Base-by-base conservation (phyloP, 331 rosid species). In the Malus hybrid region DNA sequence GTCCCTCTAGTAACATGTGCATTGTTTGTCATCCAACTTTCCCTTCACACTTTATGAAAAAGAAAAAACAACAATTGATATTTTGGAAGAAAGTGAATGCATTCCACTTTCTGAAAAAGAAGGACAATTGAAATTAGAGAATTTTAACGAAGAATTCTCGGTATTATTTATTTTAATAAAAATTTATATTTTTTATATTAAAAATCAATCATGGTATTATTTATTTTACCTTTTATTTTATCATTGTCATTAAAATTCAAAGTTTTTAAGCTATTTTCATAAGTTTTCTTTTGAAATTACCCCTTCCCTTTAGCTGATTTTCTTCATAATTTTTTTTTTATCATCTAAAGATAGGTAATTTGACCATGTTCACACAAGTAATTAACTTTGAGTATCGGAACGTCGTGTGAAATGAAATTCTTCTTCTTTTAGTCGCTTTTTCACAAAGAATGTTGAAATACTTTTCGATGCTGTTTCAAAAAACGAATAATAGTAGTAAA, bases 51-150 rank as follows among this genome's bases (percentile, higher is more conserved):
- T 74, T 74, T 7, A 46, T 46, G 70, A 28, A 46, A 62, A 74
- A 63, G 32, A 28, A 9, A 62, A 44, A 18, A 10, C 70, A 44
- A 50, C 70, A 44, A 44, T 74, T 63, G 70, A 29, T 32, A 73
- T 48, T 59, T 72, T 48, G 42, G 57, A 62, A 60, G 19, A 72
- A 39, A 62, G 70, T 62, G 46, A 61, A 28, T 39, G 77, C 8
- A 42, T 27, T 62, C 61, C 70, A 73, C 69, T 73, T 62, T 73
- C 59, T 73, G n/a, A 42, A 14, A 73, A 42, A 42, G 61, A 18
- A 28, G 69, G 27, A 42, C 46, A 61, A 39, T 27, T 27, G 4
- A 61, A 31, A n/a, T 50, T 15, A 18, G 22, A 22, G 22, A 22
- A 24, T 24, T 24, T 24, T 24, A 24, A 24, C 24, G 1, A 24